These are phyloP conservation scores for Phylloporus arenicola DNA, from an alignment of 768 basidiomycete species.

Conservation along the genomic window DNA sequence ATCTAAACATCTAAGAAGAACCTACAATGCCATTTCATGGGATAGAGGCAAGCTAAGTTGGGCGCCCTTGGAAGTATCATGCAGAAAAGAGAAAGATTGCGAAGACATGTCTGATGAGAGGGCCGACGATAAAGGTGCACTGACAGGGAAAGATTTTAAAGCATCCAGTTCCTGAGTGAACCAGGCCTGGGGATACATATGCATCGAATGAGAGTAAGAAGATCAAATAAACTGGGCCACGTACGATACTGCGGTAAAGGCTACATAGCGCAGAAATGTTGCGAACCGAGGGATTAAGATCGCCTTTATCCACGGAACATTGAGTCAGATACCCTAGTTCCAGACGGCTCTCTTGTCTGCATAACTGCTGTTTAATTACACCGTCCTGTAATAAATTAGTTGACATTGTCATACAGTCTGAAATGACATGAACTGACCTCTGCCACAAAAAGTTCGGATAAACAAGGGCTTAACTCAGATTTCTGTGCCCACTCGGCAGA, in stretches of 20 bases:
- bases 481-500: constrained; percentile 82
- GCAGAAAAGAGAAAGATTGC: constrained; percentile 40
- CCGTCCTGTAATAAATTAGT: constrained; percentile 31
- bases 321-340: constrained; percentile 65
- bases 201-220: constrained; percentile 7
- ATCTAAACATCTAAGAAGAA: constrained; percentile 7
- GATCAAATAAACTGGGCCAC: constrained; percentile 24
- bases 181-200: constrained; percentile 58
- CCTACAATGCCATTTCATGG: constrained; percentile 84
- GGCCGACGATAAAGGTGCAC: constrained; percentile 42
- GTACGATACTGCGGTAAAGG: constrained; percentile 82
- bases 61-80: constrained; percentile 37
- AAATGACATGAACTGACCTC: constrained; percentile 38
- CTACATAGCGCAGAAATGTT: constrained; percentile 72
- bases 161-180: constrained; percentile 67
- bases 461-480: constrained; percentile 68
- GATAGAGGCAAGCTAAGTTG: constrained; percentile 72
- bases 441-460: constrained; percentile 57
- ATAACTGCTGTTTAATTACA: constrained; percentile 49
- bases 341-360: constrained; percentile 72
- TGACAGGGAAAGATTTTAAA: constrained; percentile 58
- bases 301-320: constrained; percentile 47
- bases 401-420: neutral
- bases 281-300: constrained; percentile 66
- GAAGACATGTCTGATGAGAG: constrained; percentile 38